These are phyloP conservation scores for barrel medic (Medicago truncatula) DNA, from an alignment of 306 rosid species.

Conservation along the genomic window DNA sequence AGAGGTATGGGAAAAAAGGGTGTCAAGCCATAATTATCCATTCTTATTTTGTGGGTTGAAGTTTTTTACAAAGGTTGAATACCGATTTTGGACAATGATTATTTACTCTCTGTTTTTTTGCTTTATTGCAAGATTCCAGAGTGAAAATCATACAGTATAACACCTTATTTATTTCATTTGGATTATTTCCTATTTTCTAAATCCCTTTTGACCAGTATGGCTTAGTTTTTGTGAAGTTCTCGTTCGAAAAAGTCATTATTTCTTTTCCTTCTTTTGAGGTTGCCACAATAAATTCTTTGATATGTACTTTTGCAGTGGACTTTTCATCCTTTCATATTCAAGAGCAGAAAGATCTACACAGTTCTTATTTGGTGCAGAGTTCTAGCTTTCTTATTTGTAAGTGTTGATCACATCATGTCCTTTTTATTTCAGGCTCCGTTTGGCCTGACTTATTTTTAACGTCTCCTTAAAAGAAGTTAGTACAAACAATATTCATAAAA, in stretches of 20 bases:
- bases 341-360: constrained; percentile 89
- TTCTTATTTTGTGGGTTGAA: constrained; percentile 18
- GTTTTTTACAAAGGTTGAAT: neutral
- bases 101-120: constrained; percentile 17
- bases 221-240: constrained; percentile 17
- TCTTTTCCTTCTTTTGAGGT: neutral
- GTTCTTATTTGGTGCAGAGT: constrained; percentile 98
- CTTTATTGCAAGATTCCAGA: constrained; percentile 22
- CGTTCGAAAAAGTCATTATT: neutral
- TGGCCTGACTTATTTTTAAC: too few species aligned
- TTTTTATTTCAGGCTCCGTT: constrained; percentile 6
- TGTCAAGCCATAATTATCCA: too few species aligned
- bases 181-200: constrained; percentile 17
- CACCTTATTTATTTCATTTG: constrained; percentile 1
- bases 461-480: too few species aligned
- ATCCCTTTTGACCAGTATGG: neutral
- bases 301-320: constrained; percentile 86
- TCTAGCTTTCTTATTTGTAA: constrained; percentile 90
- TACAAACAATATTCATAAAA: too few species aligned
- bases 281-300: constrained; percentile 37
- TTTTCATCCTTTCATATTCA: constrained; percentile 89
- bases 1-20: too few species aligned
- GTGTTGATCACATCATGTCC: constrained; percentile 45
- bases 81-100: constrained; percentile 7
- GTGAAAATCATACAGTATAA: constrained; percentile 7